Evolutionary conservation across 306 rosid genomes (phyloP).

Genomic region (Fragaria iinumae): DNA sequence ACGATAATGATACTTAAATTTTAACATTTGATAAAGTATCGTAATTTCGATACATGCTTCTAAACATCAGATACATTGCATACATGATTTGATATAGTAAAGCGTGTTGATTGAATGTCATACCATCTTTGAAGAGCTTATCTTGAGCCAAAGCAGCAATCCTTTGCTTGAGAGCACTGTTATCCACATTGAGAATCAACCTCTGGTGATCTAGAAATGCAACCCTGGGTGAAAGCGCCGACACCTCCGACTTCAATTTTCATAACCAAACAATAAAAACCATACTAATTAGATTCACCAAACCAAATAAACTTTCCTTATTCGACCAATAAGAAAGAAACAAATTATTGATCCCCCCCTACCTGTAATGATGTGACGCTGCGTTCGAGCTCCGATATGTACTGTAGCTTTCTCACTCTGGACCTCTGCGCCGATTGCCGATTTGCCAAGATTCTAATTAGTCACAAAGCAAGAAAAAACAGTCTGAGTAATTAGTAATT

Average conservation of each 20-base stretch:
- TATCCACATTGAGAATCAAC: slow-evolving; percentile 84
- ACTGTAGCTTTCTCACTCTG: slow-evolving; percentile 86
- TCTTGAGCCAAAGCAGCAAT: slow-evolving; percentile 97
- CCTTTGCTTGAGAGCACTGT: slow-evolving; percentile 89
- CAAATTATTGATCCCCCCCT: background rate
- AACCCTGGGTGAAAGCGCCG: slow-evolving; percentile 88
- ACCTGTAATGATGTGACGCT: slow-evolving; percentile 92
- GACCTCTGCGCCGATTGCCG: slow-evolving; percentile 96
- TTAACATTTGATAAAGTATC: too few species aligned
- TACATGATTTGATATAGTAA: too few species aligned
- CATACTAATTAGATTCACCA: background rate
- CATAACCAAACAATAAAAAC: background rate
- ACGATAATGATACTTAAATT: too few species aligned
- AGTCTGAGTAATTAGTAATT: background rate
- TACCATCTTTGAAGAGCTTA: slow-evolving; percentile 96
- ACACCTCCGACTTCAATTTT: slow-evolving; percentile 75
- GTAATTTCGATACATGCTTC: too few species aligned
- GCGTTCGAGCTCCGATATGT: slow-evolving; percentile 87
- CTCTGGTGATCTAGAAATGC: slow-evolving; percentile 97
- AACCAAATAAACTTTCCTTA: background rate
- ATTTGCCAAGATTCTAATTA: slow-evolving; percentile 72
- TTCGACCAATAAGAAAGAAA: background rate
- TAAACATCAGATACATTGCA: background rate
- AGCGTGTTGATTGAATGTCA: background rate
- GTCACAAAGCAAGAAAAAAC: background rate